These are phyloP conservation scores for Suillus placidus DNA, from an alignment of 768 basidiomycete genomes.

Conservation along the genomic window DNA sequence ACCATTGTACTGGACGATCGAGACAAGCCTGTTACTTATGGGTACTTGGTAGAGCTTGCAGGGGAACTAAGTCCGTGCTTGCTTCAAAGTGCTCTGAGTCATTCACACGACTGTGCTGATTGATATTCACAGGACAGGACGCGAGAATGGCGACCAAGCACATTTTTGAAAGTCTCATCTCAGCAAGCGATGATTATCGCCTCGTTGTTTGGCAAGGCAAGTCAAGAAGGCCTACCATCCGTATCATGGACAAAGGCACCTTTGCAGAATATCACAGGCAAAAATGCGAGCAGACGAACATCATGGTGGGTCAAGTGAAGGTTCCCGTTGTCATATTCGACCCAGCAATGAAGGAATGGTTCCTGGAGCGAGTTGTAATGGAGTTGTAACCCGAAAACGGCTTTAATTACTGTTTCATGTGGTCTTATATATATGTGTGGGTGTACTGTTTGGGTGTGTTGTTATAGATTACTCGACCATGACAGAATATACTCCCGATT, in stretches of 20 bases:
- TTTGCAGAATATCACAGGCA: constrained; percentile 23
- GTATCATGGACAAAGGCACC: constrained; percentile 22
- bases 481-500: constrained; percentile 40
- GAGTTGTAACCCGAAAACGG: neutral
- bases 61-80: neutral
- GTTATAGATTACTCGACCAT: constrained; percentile 6
- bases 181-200: neutral
- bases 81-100: neutral
- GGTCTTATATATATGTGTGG: neutral
- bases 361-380: constrained; percentile 6
- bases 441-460: neutral
- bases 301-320: constrained; percentile 18
- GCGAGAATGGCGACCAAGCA: constrained; percentile 9
- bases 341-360: neutral
- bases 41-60: constrained; percentile 14
- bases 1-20: constrained; percentile 12
- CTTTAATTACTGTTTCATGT: neutral
- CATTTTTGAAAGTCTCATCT: constrained; percentile 2
- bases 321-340: constrained; percentile 9
- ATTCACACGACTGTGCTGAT: neutral
- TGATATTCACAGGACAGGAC: neutral
- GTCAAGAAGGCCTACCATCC: constrained; percentile 21
- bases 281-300: constrained; percentile 16
- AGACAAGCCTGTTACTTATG: constrained; percentile 6
- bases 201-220: neutral